These are phyloP conservation scores for Candida silvicultrix DNA, from an alignment of 805 yeast genomes.

Conservation along the genomic window DNA sequence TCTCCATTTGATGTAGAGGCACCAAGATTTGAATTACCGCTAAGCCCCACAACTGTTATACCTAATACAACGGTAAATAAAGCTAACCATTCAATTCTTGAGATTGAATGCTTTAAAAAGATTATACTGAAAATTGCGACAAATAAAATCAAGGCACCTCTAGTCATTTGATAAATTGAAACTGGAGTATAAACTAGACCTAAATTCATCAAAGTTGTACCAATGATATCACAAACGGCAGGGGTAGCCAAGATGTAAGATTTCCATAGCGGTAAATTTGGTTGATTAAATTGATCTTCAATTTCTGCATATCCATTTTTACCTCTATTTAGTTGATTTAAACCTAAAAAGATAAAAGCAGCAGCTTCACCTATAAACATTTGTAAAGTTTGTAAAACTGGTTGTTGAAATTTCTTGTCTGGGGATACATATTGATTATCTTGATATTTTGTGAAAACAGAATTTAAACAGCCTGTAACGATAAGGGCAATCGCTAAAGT, in stretches of 20 bases:
- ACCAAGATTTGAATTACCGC: conserved; percentile 40
- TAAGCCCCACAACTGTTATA: conserved; percentile 64
- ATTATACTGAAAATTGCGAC: conserved; percentile 67
- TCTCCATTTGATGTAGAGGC: conserved; percentile 22
- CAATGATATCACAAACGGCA: conserved; percentile 63
- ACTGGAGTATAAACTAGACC: conserved; percentile 73
- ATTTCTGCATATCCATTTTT: conserved; percentile 1
- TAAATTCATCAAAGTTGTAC: conserved; percentile 71
- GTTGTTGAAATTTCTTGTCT: conserved; percentile 59
- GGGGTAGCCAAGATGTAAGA: conserved; percentile 47
- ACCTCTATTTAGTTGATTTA: conserved; percentile 13
- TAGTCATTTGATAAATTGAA: conserved; percentile 78
- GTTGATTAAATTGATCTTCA: background rate
- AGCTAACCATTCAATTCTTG: conserved; percentile 62
- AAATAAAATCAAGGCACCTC: conserved; percentile 71
- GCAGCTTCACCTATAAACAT: conserved; percentile 72
- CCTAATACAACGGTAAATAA: conserved; percentile 62
- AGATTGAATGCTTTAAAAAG: conserved; percentile 49
- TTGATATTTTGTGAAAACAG: conserved; percentile 68
- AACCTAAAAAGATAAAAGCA: conserved; percentile 37
- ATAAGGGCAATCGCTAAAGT: conserved; percentile 42
- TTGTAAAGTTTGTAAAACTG: conserved; percentile 71
- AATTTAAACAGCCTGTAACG: conserved; percentile 65
- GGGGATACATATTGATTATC: conserved; percentile 64
- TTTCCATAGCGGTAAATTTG: conserved; percentile 18